Percentiles rank a stretch among this genome's conserved stretches.
These are phyloP conservation scores for Escovopsis sp. DNA, from an alignment of 2,329 filamentous ascomycete genomes.

Conservation along the genomic window DNA sequence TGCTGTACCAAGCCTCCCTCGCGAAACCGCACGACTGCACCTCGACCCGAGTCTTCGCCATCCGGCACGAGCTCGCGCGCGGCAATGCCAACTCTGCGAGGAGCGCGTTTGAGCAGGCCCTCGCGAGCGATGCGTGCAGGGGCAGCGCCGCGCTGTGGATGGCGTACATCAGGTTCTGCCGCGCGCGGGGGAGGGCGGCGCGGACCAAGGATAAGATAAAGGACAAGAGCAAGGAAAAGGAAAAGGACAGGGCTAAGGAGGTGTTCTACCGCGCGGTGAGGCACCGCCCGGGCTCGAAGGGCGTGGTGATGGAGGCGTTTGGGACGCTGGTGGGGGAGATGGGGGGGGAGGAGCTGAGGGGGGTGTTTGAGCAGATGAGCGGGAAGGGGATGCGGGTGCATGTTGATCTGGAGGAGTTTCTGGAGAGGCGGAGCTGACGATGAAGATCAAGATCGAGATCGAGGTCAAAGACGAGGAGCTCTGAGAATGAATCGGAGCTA, in stretches of 20 bases:
- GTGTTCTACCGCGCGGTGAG: slow-evolving; percentile 33
- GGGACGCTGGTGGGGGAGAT: slow-evolving; percentile 27
- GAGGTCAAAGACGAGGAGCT: neutral
- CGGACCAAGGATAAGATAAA: no score
- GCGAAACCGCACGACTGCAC: slow-evolving; percentile 24
- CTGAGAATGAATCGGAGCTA: slow-evolving; percentile 1
- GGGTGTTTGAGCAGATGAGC: slow-evolving; percentile 32
- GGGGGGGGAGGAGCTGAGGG: slow-evolving; percentile 32
- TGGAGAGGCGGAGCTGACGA: slow-evolving; percentile 18
- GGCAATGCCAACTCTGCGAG: slow-evolving; percentile 36
- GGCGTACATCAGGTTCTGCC: slow-evolving; percentile 34
- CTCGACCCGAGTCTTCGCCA: slow-evolving; percentile 32
- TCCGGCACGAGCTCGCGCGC: slow-evolving; percentile 33
- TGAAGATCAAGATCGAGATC: no score
- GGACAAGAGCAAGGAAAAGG: no score
- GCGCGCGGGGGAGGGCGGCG: slow-evolving; percentile 9
- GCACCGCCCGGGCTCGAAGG: slow-evolving; percentile 36
- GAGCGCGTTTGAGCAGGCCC: slow-evolving; percentile 37
- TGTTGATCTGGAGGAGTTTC: slow-evolving; percentile 36
- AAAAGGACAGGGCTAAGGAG: slow-evolving; percentile 24
- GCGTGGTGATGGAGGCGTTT: slow-evolving; percentile 37
- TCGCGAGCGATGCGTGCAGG: slow-evolving; percentile 25
- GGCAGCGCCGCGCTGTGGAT: slow-evolving; percentile 33
- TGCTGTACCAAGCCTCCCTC: slow-evolving; percentile 41
- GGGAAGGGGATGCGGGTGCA: slow-evolving; percentile 36